Percentiles rank a stretch among this genome's conserved stretches.
phyloP scores from a whole-genome alignment of 1,284 basidiomycete species.

The Apiotrichum domesticum region DNA sequence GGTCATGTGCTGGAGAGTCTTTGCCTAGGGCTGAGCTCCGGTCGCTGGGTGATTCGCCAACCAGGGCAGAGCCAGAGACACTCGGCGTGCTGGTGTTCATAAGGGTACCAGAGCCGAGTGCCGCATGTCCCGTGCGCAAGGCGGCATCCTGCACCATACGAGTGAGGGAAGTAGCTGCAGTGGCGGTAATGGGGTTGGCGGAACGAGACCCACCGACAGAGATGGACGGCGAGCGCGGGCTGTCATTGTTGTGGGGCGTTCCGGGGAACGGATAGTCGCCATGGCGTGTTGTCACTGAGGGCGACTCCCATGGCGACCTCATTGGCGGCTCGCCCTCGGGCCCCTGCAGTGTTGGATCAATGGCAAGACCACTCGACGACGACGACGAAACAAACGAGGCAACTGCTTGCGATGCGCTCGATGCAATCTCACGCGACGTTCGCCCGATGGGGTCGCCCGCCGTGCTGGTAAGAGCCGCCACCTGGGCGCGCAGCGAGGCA shows the following conservation, averaged over 20 bases:
- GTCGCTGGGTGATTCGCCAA: conserved; percentile 18
- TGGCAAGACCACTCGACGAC: conserved; percentile 6
- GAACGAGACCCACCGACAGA: background rate
- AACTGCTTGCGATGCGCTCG: conserved; percentile 21
- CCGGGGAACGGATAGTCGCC: background rate
- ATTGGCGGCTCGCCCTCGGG: conserved; percentile 20
- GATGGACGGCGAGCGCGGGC: conserved; percentile 19
- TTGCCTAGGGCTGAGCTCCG: conserved; percentile 12
- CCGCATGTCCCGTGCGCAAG: conserved; percentile 39
- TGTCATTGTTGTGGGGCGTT: conserved; percentile 17
- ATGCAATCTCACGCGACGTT: conserved; percentile 24
- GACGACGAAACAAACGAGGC: conserved; percentile 15
- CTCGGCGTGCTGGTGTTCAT: conserved; percentile 19
- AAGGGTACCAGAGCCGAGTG: conserved; percentile 18
- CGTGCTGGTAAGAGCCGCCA: conserved; percentile 28
- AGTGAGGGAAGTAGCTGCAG: conserved; percentile 35
- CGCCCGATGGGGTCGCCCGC: conserved; percentile 18
- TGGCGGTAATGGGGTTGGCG: conserved; percentile 16
- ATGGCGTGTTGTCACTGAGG: no score
- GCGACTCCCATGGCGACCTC: conserved; percentile 17
- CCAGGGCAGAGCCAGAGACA: conserved; percentile 12
- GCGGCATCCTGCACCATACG: conserved; percentile 46
- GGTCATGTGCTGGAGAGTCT: conserved; percentile 12
- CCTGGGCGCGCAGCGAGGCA: conserved; percentile 40
- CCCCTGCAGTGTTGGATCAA: conserved; percentile 19